phyloP scores from a whole-genome alignment of 2,329 filamentous ascomycete species.

The Volutella citrinella region DNA sequence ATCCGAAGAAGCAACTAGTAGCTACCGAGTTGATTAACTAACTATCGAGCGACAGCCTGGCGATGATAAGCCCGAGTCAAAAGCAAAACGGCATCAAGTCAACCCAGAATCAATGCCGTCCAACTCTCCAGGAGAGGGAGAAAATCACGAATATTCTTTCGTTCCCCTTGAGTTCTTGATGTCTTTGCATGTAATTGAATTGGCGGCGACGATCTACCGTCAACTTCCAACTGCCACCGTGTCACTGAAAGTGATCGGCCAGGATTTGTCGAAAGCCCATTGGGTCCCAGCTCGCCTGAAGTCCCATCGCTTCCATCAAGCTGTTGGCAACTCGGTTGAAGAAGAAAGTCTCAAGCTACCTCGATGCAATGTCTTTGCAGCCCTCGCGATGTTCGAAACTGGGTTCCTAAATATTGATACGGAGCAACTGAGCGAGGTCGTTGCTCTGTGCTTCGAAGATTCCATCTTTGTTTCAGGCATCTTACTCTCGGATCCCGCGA shows the following conservation, averaged over 20 bases:
- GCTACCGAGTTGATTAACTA: neutral
- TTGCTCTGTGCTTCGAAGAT: slow-evolving; percentile 7
- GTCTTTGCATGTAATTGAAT: slow-evolving; percentile 4
- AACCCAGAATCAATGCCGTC: neutral
- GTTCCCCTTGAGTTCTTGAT: slow-evolving; percentile 1
- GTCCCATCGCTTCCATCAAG: neutral
- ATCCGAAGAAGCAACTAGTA: neutral
- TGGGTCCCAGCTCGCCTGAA: slow-evolving; percentile 4
- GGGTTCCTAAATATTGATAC: slow-evolving; percentile 6
- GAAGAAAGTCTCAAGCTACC: slow-evolving; percentile 1
- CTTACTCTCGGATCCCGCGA: slow-evolving; percentile 7
- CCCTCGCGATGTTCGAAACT: slow-evolving; percentile 10
- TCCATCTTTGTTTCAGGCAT: slow-evolving; percentile 7
- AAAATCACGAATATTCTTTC: neutral
- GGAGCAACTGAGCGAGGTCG: slow-evolving; percentile 4
- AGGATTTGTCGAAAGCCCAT: slow-evolving; percentile 1
- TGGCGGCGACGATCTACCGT: slow-evolving; percentile 5
- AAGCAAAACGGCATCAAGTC: neutral
- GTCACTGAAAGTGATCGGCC: slow-evolving; percentile 6
- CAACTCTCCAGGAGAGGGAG: neutral
- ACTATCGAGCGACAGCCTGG: neutral
- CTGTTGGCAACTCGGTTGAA: slow-evolving; percentile 2
- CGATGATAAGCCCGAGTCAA: neutral
- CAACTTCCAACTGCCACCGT: slow-evolving; percentile 2
- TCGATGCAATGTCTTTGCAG: slow-evolving; percentile 5